Evolutionary conservation across 1,284 basidiomycete species (phyloP), one percentile per base, ranked within the genome.

Genomic region (Ceratobasidium papillatum): DNA sequence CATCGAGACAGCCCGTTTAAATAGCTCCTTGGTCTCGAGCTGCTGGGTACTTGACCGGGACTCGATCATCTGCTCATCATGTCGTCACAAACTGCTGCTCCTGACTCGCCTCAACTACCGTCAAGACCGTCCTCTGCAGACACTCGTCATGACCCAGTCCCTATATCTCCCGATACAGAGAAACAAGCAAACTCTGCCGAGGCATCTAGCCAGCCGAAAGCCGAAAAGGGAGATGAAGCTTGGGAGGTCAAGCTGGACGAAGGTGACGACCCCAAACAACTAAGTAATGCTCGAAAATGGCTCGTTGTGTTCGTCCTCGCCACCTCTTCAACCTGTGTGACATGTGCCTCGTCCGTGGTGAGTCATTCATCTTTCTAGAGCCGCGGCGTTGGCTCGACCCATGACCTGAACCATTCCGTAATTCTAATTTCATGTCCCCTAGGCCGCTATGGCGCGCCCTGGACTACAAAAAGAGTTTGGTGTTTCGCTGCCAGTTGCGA

Each of bases 261-360:
- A 11, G 68, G 45, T 27, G 89, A 90, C 47, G 80, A 89, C 76
- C 89, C 89, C 0, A 86, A 88, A 76, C 80, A 82, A 38, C 78
- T 87, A 58, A 79, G 86, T n/a, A 68, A 79, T 0, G 76, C 82
- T 64, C 83, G 83, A 77, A 89, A 89, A 80, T 91, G 90, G 90
- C 74, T 87, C n/a, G 81, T 84, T 7, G 86, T 91, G 1, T 75
- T 87, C 11, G 82, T 86, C 3, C 88, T 91, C 75, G 85, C 86
- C 64, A 81, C 82, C 0, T 85, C 86, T 1, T 85, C 89, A 0
- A 81, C 89, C 1, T 91, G 90, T 78, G 90, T 89, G 12, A 90
- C 92, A 0, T 92, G 89, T 80, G 87, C 89, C 22, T 93, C 91
- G 0, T 91, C 90, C 3, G 86, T 92, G 83, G 90, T 90, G 75